Percentiles rank a stretch among this genome's conserved stretches.
Evolutionary conservation across 1,284 basidiomycete species (phyloP).

Genomic region (Malassezia sp.): DNA sequence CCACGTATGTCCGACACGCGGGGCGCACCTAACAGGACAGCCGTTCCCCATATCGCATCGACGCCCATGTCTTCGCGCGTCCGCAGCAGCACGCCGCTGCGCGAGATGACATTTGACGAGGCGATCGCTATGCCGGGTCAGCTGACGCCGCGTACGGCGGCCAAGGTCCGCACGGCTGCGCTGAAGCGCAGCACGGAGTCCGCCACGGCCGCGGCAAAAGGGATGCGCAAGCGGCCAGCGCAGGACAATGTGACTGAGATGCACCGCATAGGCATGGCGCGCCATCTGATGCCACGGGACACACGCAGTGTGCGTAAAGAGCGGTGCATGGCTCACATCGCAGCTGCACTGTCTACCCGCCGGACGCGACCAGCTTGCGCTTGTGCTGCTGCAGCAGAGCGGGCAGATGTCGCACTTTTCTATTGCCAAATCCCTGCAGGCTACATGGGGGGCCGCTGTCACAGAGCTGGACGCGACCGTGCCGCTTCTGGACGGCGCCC

Average conservation of each 20-base stretch:
- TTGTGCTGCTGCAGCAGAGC: neutral
- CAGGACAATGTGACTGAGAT: slow-evolving; percentile 13
- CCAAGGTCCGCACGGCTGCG: slow-evolving; percentile 12
- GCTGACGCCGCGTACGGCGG: slow-evolving; percentile 12
- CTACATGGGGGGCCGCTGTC: slow-evolving; percentile 7
- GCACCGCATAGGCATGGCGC: no score
- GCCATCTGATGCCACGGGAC: no score
- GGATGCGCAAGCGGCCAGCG: slow-evolving; percentile 11
- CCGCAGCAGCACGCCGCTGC: neutral
- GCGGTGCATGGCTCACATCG: no score
- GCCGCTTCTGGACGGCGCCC: neutral
- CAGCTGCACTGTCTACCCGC: slow-evolving; percentile 11
- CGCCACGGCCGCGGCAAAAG: slow-evolving; percentile 1
- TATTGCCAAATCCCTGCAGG: no score
- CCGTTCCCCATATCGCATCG: no score
- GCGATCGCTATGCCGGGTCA: neutral
- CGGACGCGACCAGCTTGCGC: slow-evolving; percentile 10
- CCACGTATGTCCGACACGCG: no score
- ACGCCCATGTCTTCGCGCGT: slow-evolving; percentile 4
- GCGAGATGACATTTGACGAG: slow-evolving; percentile 11
- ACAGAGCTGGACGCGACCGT: neutral
- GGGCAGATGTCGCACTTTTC: no score
- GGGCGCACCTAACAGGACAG: no score
- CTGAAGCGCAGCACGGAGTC: neutral
- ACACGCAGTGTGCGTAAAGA: no score